These are phyloP conservation scores for Cyberlindnera japonica DNA, from an alignment of 805 yeast species.

Conservation along the genomic window DNA sequence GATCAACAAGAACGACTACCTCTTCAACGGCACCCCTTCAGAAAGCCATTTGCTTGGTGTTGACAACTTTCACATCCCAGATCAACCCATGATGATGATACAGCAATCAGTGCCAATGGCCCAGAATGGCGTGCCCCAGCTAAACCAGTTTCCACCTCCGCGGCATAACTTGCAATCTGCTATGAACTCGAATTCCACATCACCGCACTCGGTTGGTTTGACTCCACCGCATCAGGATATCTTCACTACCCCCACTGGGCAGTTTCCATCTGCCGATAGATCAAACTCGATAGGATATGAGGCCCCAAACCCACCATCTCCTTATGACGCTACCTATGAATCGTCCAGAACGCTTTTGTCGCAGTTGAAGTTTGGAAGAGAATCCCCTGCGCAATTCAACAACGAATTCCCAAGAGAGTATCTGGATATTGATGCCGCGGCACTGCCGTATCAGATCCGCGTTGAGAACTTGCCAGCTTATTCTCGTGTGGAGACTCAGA, in stretches of 20 bases:
- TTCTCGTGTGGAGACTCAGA: constrained; percentile 95
- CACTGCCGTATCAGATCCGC: constrained; percentile 42
- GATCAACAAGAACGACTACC: constrained; percentile 23
- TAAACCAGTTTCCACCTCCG: background rate
- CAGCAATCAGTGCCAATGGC: background rate
- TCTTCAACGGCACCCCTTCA: constrained; percentile 14
- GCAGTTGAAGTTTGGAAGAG: constrained; percentile 27
- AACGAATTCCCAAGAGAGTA: constrained; percentile 28
- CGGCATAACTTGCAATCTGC: constrained; percentile 1
- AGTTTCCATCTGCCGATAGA: constrained; percentile 1
- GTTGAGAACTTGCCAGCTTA: constrained; percentile 68
- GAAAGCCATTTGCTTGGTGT: constrained; percentile 8
- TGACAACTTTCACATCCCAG: constrained; percentile 3
- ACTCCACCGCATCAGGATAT: constrained; percentile 13
- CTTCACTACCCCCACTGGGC: constrained; percentile 16
- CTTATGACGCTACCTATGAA: constrained; percentile 23
- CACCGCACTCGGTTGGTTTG: constrained; percentile 4
- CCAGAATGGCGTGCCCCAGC: background rate
- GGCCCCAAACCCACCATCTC: background rate
- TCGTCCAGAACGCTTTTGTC: constrained; percentile 23
- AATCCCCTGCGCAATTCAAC: constrained; percentile 20
- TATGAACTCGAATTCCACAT: background rate
- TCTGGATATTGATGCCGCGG: constrained; percentile 25
- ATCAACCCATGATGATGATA: background rate
- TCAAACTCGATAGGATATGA: constrained; percentile 2